Evolutionary conservation across 2,329 filamentous ascomycete genomes (phyloP), one percentile per base, ranked within the genome.

Genomic region (Fusarium anthophilum): DNA sequence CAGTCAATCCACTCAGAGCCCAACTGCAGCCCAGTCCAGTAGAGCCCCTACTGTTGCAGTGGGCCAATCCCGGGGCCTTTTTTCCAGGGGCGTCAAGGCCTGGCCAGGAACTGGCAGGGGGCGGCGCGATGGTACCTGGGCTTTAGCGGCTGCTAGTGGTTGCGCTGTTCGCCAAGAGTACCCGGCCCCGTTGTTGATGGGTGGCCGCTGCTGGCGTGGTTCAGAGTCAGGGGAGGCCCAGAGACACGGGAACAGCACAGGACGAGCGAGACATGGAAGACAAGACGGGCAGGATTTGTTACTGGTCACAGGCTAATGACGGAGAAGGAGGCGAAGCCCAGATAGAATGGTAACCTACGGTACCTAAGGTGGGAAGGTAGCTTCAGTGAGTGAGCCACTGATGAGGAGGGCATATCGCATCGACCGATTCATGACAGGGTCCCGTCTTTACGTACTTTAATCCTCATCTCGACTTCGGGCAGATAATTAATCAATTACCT

Each of bases 81-180:
- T 50, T 51, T 57, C 55, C 63, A 69, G 70, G 69, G 69, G 67
- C 56, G 50, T 57, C 57, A 54, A 51, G 45, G 39, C 64, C 63
- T 51, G 43, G 58, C 58, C 58, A 60, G 28, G 43, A 39, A 35
- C 38, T 37, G 37, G 48, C 64, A 72, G 66, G 70, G 70, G 67
- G 63, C 47, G 50, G 63, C 63, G 44, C 58, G 71, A 74, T 75
- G 68, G 68, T 66, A 70, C 63, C 72, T 74, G 69, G 47, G 59
- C 73, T 66, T 70, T 75, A 72, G 69, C 70, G 70, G 64, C 60
- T 66, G 51, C 64, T 69, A 75, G 72, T 73, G 72, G 72, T 67
- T 53, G 55, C 41, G 45, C 55, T 58, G 65, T 28, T 61, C 60
- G 69, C 72, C 61, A 74, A 75, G 64, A 60, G 54, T 24, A 47